Base-by-base conservation (phyloP, 2,329 filamentous ascomycete species). In the Pseudogymnoascus sp. region DNA sequence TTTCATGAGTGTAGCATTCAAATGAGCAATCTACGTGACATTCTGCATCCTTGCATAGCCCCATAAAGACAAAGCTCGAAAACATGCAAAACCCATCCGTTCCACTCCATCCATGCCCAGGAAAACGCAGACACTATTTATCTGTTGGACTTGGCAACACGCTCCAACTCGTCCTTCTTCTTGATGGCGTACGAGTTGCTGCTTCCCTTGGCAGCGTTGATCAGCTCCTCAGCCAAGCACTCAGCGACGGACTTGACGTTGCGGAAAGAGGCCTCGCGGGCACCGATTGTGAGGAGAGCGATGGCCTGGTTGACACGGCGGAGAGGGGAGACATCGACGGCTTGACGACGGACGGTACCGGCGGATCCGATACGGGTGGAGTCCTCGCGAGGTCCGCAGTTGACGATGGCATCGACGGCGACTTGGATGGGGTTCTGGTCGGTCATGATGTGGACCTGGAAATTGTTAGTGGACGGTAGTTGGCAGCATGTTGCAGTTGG, bases 111-210 rank as follows among this genome's bases (percentile, higher is more conserved):
- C 64, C 69, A 69, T 61, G 64, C 71, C 69, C 71, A 71, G 68
- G 68, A 68, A 70, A 71, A 66, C 65, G 67, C 64, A 67, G 64
- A 64, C 67, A 64, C 64, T 66, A 69, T 93, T 93, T 97, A 99
- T 89, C 95, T 91, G 89, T 99, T 99, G 87, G 87, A 91, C 91
- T 99, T 99, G 83, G 95, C 95, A 76, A 99, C 95, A 95, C 95
- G 95, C 90, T 99, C 95, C 84, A 99, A 83, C 90, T 99, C 96
- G 82, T 99, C 95, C 93, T 99, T 99, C 92, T 99, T 99, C 92
- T 99, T 99, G 89, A 99, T 99, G 77, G 96, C 95, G 81, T 97
- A 99, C 73, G 93, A 97, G 92, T 99, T 99, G 84, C 90, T 96
- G 88, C 90, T 96, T 78, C 95, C 95, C 91, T 99, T 99, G 81